phyloP scores from a whole-genome alignment of 2,329 filamentous ascomycete species.

The Venturiaceae sp. region DNA sequence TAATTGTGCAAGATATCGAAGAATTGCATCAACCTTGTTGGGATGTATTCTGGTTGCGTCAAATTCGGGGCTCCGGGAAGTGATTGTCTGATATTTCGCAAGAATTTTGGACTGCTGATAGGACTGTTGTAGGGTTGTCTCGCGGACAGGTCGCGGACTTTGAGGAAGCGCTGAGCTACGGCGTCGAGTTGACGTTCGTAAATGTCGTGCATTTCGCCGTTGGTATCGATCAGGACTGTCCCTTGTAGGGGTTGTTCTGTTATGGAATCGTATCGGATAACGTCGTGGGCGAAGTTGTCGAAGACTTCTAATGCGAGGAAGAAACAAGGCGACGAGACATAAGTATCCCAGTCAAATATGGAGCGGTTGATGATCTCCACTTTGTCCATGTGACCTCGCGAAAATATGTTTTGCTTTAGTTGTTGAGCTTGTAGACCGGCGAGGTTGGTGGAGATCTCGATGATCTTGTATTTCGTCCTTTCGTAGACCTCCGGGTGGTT shows the following conservation, averaged over 20 bases:
- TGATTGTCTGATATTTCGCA: slow-evolving; percentile 29
- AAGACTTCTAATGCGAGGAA: slow-evolving; percentile 97
- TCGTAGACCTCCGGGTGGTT: slow-evolving; percentile 86
- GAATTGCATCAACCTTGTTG: slow-evolving; percentile 91
- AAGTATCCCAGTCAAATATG: slow-evolving; percentile 86
- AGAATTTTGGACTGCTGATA: slow-evolving; percentile 59
- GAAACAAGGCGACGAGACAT: slow-evolving; percentile 89
- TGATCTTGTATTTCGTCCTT: slow-evolving; percentile 87
- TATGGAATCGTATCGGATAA: slow-evolving; percentile 76
- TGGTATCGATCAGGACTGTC: slow-evolving; percentile 71
- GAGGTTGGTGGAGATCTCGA: slow-evolving; percentile 82
- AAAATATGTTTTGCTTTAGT: slow-evolving; percentile 54
- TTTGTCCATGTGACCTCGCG: slow-evolving; percentile 68
- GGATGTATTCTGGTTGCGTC: slow-evolving; percentile 82
- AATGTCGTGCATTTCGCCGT: slow-evolving; percentile 92
- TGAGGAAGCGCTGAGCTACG: slow-evolving; percentile 4
- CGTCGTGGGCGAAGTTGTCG: slow-evolving; percentile 96
- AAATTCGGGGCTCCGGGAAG: slow-evolving; percentile 41
- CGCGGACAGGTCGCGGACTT: slow-evolving; percentile 65
- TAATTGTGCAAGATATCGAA: slow-evolving; percentile 81
- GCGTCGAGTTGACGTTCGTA: slow-evolving; percentile 70
- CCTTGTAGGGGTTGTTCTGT: slow-evolving; percentile 82
- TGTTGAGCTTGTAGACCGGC: slow-evolving; percentile 68
- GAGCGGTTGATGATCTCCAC: slow-evolving; percentile 93
- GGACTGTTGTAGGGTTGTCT: slow-evolving; percentile 52